A percentile compares a stretch with the other conserved stretches of the same genome.
These are phyloP conservation scores for Diospyros lotus DNA, from an alignment of 148 eudicot genomes.

Conservation along the genomic window DNA sequence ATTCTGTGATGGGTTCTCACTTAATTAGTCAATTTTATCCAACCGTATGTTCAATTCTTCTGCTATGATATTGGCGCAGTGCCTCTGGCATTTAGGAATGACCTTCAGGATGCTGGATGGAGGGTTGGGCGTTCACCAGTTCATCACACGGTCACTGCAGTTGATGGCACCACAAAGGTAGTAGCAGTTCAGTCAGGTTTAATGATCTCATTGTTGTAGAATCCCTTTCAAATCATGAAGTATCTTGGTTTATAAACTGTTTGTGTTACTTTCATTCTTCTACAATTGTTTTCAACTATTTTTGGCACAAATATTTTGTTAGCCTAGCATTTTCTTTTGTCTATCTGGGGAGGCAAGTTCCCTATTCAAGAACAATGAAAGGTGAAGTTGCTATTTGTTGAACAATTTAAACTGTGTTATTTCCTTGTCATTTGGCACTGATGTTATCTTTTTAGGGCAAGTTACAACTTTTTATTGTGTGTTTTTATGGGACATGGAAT, in stretches of 20 bases:
- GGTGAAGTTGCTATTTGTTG: no score
- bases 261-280: no score
- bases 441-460: no score
- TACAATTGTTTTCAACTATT: no score
- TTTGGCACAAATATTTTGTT: no score
- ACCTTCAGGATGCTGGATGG: slow-evolving; percentile 84
- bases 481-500: no score
- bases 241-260: neutral
- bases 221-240: neutral
- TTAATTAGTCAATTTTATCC: neutral
- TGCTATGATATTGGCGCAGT: slow-evolving; percentile 36
- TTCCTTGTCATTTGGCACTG: no score
- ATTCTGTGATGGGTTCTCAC: neutral
- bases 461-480: no score
- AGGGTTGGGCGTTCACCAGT: slow-evolving; percentile 79
- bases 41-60: neutral
- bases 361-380: no score
- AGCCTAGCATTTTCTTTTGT: no score
- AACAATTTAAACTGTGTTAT: no score
- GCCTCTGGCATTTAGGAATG: slow-evolving; percentile 77
- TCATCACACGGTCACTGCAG: slow-evolving; percentile 58
- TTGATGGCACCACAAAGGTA: slow-evolving; percentile 97
- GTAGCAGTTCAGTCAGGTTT: neutral
- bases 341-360: no score
- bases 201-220: neutral